Percentiles rank a stretch among this genome's conserved stretches.
Evolutionary conservation across 192 early-diverging fungal species (phyloP).

Genomic region (Coemansia sp.): DNA sequence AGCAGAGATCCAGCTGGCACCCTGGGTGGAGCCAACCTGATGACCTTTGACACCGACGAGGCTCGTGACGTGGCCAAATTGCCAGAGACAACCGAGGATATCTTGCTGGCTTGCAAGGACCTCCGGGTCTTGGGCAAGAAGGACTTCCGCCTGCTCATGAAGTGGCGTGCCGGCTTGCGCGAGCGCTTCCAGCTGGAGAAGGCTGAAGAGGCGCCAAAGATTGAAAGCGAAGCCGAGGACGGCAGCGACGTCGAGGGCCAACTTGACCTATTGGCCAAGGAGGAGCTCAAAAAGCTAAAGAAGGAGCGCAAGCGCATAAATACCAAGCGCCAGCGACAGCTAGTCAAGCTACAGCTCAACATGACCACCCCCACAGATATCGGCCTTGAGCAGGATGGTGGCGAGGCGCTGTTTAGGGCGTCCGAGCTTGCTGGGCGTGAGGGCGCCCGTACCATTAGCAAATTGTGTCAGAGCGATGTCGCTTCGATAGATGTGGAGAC

Average conservation of each 20-base stretch:
- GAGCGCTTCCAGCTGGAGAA: conserved; percentile 54
- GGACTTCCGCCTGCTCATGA: conserved; percentile 88
- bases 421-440: conserved; percentile 53
- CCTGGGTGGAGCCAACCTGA: conserved; percentile 74
- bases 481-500: conserved; percentile 51
- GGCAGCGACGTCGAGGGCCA: conserved; percentile 53
- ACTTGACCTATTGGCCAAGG: conserved; percentile 49
- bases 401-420: conserved; percentile 59
- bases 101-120: conserved; percentile 79
- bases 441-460: conserved; percentile 26
- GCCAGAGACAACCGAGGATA: conserved; percentile 75
- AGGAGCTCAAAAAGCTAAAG: conserved; percentile 49
- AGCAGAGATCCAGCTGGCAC: conserved; percentile 73
- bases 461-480: conserved; percentile 35
- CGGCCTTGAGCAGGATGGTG: conserved; percentile 66
- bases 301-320: conserved; percentile 64
- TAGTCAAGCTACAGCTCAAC: conserved; percentile 75
- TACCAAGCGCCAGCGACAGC: conserved; percentile 65
- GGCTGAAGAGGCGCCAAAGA: conserved; percentile 41
- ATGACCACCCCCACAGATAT: conserved; percentile 78
- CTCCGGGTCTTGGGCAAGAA: conserved; percentile 89
- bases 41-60: conserved; percentile 75
- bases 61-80: conserved; percentile 54
- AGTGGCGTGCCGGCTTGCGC: conserved; percentile 81
- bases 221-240: conserved; percentile 40